Conservation (phyloP, 140 eudicot genomes). For the Oenanthe javanica region DNA sequence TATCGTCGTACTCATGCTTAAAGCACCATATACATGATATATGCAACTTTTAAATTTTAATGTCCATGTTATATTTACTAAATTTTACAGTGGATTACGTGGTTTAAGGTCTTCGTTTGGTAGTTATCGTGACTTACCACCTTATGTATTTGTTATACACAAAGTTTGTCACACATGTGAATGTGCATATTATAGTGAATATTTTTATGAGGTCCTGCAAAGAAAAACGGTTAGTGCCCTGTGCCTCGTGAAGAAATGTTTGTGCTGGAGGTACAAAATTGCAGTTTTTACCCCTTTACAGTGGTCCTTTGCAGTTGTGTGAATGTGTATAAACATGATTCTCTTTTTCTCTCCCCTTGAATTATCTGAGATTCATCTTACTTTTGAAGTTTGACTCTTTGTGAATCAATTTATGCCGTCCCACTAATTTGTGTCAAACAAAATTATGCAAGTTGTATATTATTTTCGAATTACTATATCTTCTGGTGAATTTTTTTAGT, state of each 20-base stretch:
- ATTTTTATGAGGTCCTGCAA: background rate
- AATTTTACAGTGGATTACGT: background rate
- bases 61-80: background rate
- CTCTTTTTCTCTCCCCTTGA: background rate
- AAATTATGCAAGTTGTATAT: background rate
- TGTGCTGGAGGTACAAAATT: background rate
- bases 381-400: background rate
- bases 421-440: background rate
- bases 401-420: background rate
- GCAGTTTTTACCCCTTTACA: background rate
- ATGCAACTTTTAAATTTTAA: background rate
- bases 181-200: background rate
- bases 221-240: background rate
- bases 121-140: background rate
- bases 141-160: background rate
- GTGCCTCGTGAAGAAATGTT: background rate
- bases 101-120: background rate
- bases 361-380: background rate
- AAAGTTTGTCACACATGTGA: background rate
- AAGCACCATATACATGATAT: background rate
- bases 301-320: background rate
- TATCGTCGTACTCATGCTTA: background rate
- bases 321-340: background rate
- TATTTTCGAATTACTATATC: background rate
- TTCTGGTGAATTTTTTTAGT: background rate